A percentile compares a stretch with the other conserved stretches of the same genome.
These are phyloP conservation scores for Tolypocladium nubicola DNA, from an alignment of 2,329 filamentous ascomycete species.

Conservation along the genomic window DNA sequence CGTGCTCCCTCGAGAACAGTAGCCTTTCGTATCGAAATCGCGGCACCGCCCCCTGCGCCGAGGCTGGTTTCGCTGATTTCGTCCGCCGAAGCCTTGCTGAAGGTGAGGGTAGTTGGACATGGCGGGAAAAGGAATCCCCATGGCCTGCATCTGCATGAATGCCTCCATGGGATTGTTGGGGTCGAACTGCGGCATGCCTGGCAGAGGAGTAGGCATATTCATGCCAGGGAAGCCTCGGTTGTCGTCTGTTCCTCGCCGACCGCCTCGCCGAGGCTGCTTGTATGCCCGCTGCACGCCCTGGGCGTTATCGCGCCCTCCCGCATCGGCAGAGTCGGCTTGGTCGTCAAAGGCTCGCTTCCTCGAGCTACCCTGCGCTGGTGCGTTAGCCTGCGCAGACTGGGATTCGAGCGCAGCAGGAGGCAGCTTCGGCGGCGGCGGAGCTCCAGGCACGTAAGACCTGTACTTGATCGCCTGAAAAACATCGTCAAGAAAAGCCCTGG, in stretches of 20 bases:
- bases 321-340: constrained; percentile 8
- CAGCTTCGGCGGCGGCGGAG: constrained; percentile 26
- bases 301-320: constrained; percentile 13
- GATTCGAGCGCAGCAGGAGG: not conserved
- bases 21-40: constrained; percentile 65
- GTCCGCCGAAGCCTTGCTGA: constrained; percentile 11
- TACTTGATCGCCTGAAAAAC: constrained; percentile 56
- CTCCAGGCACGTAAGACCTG: constrained; percentile 50
- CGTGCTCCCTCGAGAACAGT: constrained; percentile 54
- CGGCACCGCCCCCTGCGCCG: constrained; percentile 44
- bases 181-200: constrained; percentile 36
- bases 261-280: constrained; percentile 52
- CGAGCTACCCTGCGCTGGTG: constrained; percentile 6
- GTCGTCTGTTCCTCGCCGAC: constrained; percentile 17
- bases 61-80: constrained; percentile 11
- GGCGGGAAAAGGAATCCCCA: constrained; percentile 30
- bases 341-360: constrained; percentile 27
- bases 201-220: not conserved
- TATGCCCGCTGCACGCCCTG: constrained; percentile 30
- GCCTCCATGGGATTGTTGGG: constrained; percentile 50
- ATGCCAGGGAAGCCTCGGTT: constrained; percentile 4
- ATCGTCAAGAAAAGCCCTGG: constrained; percentile 54
- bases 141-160: constrained; percentile 50
- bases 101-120: constrained; percentile 30
- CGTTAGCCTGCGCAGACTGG: not conserved